phyloP scores from a whole-genome alignment of 768 basidiomycete genomes.

The Suillus tomentosus region DNA sequence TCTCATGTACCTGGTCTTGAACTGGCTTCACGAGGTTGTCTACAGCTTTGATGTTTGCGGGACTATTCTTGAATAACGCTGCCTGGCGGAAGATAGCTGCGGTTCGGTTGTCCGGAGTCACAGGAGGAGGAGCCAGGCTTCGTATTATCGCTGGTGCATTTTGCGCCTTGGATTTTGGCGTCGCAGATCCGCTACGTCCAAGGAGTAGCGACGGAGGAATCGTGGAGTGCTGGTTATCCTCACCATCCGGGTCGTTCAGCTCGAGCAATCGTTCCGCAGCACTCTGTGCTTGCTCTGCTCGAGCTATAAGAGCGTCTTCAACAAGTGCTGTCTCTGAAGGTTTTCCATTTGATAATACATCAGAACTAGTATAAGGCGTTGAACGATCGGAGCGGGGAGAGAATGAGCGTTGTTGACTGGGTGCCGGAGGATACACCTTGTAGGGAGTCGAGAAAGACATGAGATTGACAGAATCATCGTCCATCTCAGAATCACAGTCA shows the following conservation, averaged over 20 bases:
- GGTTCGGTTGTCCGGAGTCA: conserved; percentile 66
- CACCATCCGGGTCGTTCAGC: conserved; percentile 79
- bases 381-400: conserved; percentile 58
- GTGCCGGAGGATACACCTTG: conserved; percentile 46
- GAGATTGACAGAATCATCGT: conserved; percentile 55
- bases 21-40: conserved; percentile 71
- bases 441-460: conserved; percentile 76
- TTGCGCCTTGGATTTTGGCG: conserved; percentile 42
- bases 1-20: conserved; percentile 66
- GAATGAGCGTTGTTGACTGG: conserved; percentile 45
- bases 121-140: conserved; percentile 43
- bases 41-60: conserved; percentile 51
- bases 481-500: conserved; percentile 70
- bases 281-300: conserved; percentile 92
- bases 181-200: conserved; percentile 37
- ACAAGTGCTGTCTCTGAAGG: conserved; percentile 53
- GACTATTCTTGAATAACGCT: conserved; percentile 82
- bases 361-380: conserved; percentile 52
- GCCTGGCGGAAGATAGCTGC: conserved; percentile 69
- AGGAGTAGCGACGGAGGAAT: conserved; percentile 58
- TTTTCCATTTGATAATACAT: conserved; percentile 56
- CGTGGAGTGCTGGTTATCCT: conserved; percentile 49
- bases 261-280: conserved; percentile 88
- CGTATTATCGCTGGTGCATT: conserved; percentile 35
- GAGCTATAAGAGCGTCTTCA: conserved; percentile 83